Conservation (phyloP, 2,329 filamentous ascomycete species). For the Colletotrichum sp. region DNA sequence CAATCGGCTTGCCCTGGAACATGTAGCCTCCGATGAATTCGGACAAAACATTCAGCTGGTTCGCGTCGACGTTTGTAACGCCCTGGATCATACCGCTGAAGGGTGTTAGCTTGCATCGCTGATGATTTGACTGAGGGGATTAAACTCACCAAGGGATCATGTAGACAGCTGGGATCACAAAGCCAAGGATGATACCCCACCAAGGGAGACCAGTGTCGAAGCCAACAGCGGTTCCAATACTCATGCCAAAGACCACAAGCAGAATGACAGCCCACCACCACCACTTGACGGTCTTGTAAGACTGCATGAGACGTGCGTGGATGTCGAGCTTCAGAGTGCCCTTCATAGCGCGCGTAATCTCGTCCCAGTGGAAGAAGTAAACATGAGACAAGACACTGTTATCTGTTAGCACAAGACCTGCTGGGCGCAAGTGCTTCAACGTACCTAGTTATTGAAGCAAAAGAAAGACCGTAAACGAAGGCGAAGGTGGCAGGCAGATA, state of each 20-base stretch:
- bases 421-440: neutral
- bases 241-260: constrained; percentile 36
- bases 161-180: constrained; percentile 42
- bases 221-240: constrained; percentile 44
- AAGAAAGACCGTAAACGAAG: constrained; percentile 62
- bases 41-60: constrained; percentile 35
- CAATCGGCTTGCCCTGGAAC: constrained; percentile 31
- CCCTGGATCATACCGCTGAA: constrained; percentile 43
- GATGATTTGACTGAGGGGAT: neutral
- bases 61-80: constrained; percentile 49
- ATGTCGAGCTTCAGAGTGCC: constrained; percentile 16
- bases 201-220: constrained; percentile 62
- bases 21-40: constrained; percentile 55
- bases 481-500: constrained; percentile 55
- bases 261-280: constrained; percentile 64
- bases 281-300: constrained; percentile 61
- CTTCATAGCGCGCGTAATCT: constrained; percentile 37
- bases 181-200: constrained; percentile 54
- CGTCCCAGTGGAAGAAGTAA: constrained; percentile 42
- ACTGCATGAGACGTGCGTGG: constrained; percentile 61
- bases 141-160: constrained; percentile 51
- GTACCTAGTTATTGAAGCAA: constrained; percentile 66
- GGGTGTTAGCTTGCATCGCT: neutral
- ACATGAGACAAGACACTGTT: constrained; percentile 45
- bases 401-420: constrained; percentile 36